phyloP scores from a whole-genome alignment of 2,329 filamentous ascomycete species.

The Epichloe baconii region DNA sequence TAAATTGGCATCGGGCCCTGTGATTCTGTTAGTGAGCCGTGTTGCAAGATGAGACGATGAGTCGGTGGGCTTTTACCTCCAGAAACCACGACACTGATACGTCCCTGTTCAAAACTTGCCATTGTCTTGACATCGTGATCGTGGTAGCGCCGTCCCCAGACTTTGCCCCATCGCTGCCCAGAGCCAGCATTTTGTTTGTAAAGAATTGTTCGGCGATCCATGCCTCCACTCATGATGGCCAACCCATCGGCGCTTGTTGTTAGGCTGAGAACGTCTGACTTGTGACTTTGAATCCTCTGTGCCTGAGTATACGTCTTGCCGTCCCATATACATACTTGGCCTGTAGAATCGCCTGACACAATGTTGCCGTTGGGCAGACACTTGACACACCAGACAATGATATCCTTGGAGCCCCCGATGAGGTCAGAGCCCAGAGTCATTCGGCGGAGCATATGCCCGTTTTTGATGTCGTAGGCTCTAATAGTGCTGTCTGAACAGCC shows the following conservation, averaged over 20 bases:
- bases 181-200: constrained; percentile 56
- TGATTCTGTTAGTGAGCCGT: constrained; percentile 4
- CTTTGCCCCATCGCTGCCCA: constrained; percentile 64
- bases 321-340: constrained; percentile 88
- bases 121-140: constrained; percentile 92
- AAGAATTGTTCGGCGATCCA: constrained; percentile 76
- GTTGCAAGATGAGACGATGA: neutral
- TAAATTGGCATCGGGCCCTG: constrained; percentile 75
- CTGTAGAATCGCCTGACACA: constrained; percentile 87
- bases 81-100: constrained; percentile 77
- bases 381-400: constrained; percentile 88
- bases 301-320: constrained; percentile 80
- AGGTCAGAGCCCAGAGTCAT: constrained; percentile 79
- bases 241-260: constrained; percentile 68
- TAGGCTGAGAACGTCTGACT: constrained; percentile 84
- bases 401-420: constrained; percentile 64
- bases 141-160: constrained; percentile 78
- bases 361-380: constrained; percentile 79
- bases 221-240: constrained; percentile 77
- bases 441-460: constrained; percentile 59
- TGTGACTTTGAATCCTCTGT: constrained; percentile 76
- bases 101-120: constrained; percentile 73
- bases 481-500: constrained; percentile 97
- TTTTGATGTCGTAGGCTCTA: constrained; percentile 75
- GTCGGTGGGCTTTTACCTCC: constrained; percentile 51